Conservation (phyloP, 805 yeast species). For the Metschnikowia cerradonensis region DNA sequence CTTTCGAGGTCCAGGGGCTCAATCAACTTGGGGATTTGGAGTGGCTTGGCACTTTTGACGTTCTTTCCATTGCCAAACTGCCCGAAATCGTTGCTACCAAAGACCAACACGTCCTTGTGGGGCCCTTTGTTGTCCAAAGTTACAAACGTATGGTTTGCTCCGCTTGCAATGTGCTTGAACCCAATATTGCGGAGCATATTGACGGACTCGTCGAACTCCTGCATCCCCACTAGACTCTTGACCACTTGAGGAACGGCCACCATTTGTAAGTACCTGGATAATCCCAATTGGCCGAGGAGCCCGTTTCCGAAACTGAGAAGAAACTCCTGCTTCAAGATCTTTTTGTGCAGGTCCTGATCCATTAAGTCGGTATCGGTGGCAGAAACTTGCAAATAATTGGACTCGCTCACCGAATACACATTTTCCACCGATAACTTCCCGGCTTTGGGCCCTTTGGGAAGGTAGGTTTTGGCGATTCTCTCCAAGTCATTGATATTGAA, state of each 20-base stretch:
- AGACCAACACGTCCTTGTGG: slow-evolving; percentile 56
- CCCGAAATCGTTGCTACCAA: slow-evolving; percentile 84
- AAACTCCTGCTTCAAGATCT: slow-evolving; percentile 14
- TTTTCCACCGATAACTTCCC: slow-evolving; percentile 31
- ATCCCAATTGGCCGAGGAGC: slow-evolving; percentile 79
- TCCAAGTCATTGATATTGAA: slow-evolving; percentile 36
- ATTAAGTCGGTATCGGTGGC: slow-evolving; percentile 17
- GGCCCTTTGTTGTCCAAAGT: slow-evolving; percentile 46
- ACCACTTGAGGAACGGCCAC: slow-evolving; percentile 63
- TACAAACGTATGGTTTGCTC: slow-evolving; percentile 61
- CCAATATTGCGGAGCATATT: slow-evolving; percentile 9
- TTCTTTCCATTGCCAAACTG: slow-evolving; percentile 83
- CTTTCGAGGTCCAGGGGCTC: slow-evolving; percentile 46
- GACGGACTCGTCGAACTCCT: slow-evolving; percentile 14
- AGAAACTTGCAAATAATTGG: slow-evolving; percentile 35
- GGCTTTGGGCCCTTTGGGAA: slow-evolving; percentile 9
- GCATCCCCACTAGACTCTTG: slow-evolving; percentile 16
- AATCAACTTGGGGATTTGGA: slow-evolving; percentile 48
- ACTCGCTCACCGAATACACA: slow-evolving; percentile 68
- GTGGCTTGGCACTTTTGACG: slow-evolving; percentile 54
- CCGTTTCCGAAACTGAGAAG: slow-evolving; percentile 79
- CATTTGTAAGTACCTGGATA: slow-evolving; percentile 70
- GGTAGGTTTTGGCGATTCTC: slow-evolving; percentile 10
- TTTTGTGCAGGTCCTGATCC: slow-evolving; percentile 1
- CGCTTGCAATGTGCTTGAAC: slow-evolving; percentile 49